Conservation (phyloP, 192 early-diverging fungal species). For the Lobosporangium transversale region DNA sequence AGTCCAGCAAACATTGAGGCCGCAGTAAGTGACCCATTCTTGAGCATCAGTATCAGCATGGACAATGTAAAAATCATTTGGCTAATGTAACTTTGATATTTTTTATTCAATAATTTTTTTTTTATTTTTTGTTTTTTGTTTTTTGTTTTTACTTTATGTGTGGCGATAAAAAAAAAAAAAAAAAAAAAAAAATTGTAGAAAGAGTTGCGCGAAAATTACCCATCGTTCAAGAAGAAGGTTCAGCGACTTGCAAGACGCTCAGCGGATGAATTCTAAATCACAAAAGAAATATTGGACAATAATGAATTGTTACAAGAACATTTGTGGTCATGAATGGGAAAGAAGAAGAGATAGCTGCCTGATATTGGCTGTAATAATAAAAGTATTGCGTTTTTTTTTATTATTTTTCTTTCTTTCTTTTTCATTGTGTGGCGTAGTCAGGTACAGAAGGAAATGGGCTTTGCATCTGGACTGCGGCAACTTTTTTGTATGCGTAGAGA, state of each 20-base stretch:
- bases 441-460: no score
- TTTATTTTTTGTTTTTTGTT: neutral
- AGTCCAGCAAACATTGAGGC: conserved; percentile 96
- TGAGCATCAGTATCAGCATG: neutral
- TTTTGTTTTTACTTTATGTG: no score
- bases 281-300: neutral
- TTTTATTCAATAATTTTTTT: neutral
- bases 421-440: no score
- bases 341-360: neutral
- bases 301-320: neutral
- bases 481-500: no score
- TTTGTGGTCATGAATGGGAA: neutral
- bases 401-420: no score
- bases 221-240: conserved; percentile 80
- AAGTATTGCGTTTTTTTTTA: no score
- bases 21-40: conserved; percentile 66
- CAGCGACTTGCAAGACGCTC: conserved; percentile 67
- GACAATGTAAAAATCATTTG: no score
- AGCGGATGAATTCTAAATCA: conserved; percentile 56
- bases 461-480: no score
- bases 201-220: conserved; percentile 76
- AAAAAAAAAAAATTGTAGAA: conserved; percentile 61
- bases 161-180: neutral
- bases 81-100: neutral
- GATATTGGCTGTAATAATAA: no score